These are phyloP conservation scores for Salvia hispanica DNA, from an alignment of 257 asterid species.

Conservation along the genomic window DNA sequence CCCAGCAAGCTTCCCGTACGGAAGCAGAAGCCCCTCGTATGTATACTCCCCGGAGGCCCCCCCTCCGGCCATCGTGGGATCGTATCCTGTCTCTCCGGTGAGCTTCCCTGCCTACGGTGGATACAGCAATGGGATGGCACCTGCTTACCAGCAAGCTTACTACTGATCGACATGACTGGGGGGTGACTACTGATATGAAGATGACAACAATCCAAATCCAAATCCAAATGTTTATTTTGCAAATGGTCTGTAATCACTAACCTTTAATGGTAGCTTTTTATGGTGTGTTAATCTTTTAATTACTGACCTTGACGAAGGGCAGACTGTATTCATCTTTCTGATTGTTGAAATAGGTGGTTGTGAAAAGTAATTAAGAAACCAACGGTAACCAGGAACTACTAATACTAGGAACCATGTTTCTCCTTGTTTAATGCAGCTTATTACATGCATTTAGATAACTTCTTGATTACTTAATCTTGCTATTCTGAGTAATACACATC, in stretches of 20 bases:
- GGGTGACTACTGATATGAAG: conserved; percentile 82
- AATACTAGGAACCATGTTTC: conserved; percentile 27
- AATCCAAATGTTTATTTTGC: conserved; percentile 46
- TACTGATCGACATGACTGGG: conserved; percentile 73
- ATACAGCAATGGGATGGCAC: conserved; percentile 72
- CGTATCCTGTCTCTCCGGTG: conserved; percentile 73
- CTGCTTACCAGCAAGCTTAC: conserved; percentile 94
- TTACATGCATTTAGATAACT: neutral
- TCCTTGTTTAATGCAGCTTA: neutral
- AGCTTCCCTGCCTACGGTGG: conserved; percentile 78
- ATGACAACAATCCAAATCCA: conserved; percentile 36
- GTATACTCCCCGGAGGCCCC: conserved; percentile 85
- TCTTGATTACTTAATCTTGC: neutral
- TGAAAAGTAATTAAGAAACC: conserved; percentile 56
- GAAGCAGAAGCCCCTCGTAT: conserved; percentile 76
- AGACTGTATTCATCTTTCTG: conserved; percentile 72
- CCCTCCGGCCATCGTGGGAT: conserved; percentile 53
- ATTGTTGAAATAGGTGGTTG: conserved; percentile 77
- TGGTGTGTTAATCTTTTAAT: conserved; percentile 83
- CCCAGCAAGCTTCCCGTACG: conserved; percentile 61
- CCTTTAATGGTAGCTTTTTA: conserved; percentile 79
- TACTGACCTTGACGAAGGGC: conserved; percentile 71
- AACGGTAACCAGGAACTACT: conserved; percentile 25
- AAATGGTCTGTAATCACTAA: conserved; percentile 91
- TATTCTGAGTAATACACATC: too few relatives aligned